Base-by-base conservation (phyloP, 352 stramenopile species). In the Pythium sukuiense region DNA sequence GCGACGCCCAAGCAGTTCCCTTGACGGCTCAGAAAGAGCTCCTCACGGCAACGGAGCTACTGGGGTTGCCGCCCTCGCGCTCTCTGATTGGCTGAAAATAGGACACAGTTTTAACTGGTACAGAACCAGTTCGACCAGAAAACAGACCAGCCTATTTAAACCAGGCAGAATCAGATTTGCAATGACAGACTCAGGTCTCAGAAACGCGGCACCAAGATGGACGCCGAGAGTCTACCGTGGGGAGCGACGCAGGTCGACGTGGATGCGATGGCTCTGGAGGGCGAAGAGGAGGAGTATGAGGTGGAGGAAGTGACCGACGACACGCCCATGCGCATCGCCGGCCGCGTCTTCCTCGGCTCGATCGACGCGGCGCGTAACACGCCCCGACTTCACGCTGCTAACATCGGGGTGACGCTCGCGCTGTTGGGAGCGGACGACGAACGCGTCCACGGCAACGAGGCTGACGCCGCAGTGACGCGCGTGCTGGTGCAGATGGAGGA, bases 361-460 rank as follows among this genome's bases (percentile, higher is more conserved):
- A 84, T 93, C 30, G 85, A 93, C 56, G 85, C 85, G 4, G 81
- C 82, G 53, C 68, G 59, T 55, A 93, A 93, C 59, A 13, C 6
- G 24, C 6, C 0, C 82, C 72, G 45, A 63, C 91, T 33, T 20
- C 56, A 62, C 13, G 43, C 55, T 49, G 63, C 71, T 39, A 71
- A 73, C 48, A 80, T 93, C 46, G 60, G 70, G n/a, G 69, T 69
- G 16, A 60, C 71, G 2, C 59, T 93, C 14, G 72, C 76, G 33
- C 64, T 93, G 43, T 69, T 91, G 2, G 73, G 69, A 2, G 29
- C 41, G 20, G 64, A 66, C 35, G 75, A 83, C 43, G 56, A 63
- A 60, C 39, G 65, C 27, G 37, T 68, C 46, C 55, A 49, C 53
- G 49, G 65, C 18, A 16, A 74, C 13, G 39, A 76, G 3, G 18